phyloP scores from a whole-genome alignment of 2,329 filamentous ascomycete species.

The Diaporthe capsici region DNA sequence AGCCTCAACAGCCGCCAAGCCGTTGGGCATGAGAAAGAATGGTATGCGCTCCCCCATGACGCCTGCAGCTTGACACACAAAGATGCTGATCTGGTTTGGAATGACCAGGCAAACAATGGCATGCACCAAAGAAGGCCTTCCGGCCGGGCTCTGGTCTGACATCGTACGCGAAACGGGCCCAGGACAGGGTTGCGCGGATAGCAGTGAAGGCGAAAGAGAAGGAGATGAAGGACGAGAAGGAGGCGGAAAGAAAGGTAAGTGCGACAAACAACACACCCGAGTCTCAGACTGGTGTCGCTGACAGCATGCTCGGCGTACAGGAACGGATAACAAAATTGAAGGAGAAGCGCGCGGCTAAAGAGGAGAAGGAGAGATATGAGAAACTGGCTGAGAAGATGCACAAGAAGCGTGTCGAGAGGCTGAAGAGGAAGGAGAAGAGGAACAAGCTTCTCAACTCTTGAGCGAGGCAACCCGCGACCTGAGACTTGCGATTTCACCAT shows the following conservation, averaged over 20 bases:
- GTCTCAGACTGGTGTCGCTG: constrained; percentile 14
- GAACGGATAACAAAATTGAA: constrained; percentile 83
- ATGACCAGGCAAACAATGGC: constrained; percentile 91
- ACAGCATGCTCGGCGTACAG: constrained; percentile 59
- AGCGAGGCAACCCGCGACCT: constrained; percentile 44
- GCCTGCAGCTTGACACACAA: not conserved
- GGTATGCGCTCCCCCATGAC: constrained; percentile 65
- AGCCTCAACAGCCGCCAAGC: constrained; percentile 54
- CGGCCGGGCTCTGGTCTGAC: constrained; percentile 83
- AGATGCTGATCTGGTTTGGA: constrained; percentile 26
- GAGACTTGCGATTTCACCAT: constrained; percentile 9
- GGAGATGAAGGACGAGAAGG: constrained; percentile 96
- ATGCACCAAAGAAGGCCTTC: constrained; percentile 85
- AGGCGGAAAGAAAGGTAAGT: constrained; percentile 84
- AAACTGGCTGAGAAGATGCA: constrained; percentile 99
- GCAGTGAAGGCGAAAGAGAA: constrained; percentile 94
- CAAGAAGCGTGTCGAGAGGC: constrained; percentile 89
- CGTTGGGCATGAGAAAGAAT: constrained; percentile 84
- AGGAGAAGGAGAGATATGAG: constrained; percentile 92
- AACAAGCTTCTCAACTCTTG: constrained; percentile 85
- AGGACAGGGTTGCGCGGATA: constrained; percentile 76
- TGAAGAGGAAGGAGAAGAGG: constrained; percentile 96
- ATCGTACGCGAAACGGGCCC: constrained; percentile 82
- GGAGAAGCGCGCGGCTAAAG: constrained; percentile 89
- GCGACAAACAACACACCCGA: constrained; percentile 30